Evolutionary conservation across 179 eudicot genomes (phyloP).

Genomic region (Drosera spatulata): DNA sequence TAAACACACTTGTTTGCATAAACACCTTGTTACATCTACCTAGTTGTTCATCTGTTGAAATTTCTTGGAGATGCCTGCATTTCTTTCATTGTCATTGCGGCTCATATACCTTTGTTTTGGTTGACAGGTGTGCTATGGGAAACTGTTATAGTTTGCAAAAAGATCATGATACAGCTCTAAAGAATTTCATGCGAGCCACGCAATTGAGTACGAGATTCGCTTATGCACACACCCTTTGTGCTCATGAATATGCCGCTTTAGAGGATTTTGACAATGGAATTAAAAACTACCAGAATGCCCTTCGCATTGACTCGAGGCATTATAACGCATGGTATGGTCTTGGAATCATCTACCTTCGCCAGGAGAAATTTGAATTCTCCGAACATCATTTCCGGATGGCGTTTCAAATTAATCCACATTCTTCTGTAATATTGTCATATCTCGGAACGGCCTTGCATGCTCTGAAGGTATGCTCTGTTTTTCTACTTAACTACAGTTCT

Average conservation of each 20-base stretch:
- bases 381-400: conserved; percentile 94
- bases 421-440: conserved; percentile 94
- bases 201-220: conserved; percentile 77
- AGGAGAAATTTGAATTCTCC: conserved; percentile 92
- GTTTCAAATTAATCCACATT: conserved; percentile 66
- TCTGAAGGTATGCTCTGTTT: conserved; percentile 42
- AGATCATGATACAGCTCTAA: conserved; percentile 95
- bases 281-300: conserved; percentile 80
- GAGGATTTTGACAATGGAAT: conserved; percentile 95
- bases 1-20: too few species aligned
- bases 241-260: conserved; percentile 95
- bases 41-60: too few species aligned
- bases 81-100: background rate
- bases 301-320: conserved; percentile 81
- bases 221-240: conserved; percentile 97
- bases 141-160: conserved; percentile 98
- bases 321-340: conserved; percentile 99
- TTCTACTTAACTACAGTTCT: background rate
- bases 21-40: too few species aligned
- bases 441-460: conserved; percentile 94
- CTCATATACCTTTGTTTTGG: background rate
- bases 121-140: conserved; percentile 96
- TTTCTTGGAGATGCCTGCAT: background rate
- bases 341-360: conserved; percentile 94
- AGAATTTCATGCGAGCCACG: conserved; percentile 88